Base-by-base conservation (phyloP, 345 rosid genomes). In the Geranium brycei region DNA sequence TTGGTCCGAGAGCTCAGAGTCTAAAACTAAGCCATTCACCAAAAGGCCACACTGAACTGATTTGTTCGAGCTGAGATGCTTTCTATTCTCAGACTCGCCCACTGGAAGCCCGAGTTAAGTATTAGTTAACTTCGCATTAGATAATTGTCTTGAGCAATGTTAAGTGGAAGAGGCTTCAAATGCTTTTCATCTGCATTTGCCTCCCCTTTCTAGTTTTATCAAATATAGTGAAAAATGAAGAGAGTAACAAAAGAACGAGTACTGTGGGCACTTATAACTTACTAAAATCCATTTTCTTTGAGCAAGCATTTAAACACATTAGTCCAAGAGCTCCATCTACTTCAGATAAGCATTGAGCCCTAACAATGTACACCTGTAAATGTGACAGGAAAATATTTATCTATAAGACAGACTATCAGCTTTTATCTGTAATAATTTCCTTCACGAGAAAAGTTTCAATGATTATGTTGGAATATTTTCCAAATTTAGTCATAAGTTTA, bases 351-450 rank as follows among this genome's bases (percentile, higher is more conserved):
- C 28, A 51, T 47, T 60, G 31, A 32, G 56, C 64, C 28, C 64
- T 70, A 17, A 70, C 62, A 53, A 64, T 31, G 32, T 64, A 61
- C 13, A 70, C 73, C 73, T 70, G 28, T 31, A 51, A 53, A 60
- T 40, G 3, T 5, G 58, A 38, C 13, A 56, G 17, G 38, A 58
- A 58, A 28, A 19, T 57, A 58, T 16, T 14, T 40, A 10, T 57
- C n/a, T 23, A 53, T 28, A 15, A 15, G 41, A 15, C 19, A 32
- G 7, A 62, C 41, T 62, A 62, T 62, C 64, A 62, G 23, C 28
- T 23, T 23, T 23, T 23, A 23, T 23, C 28, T 2, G 51, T 31
- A 38, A 23, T 23, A 62, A 10, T 38, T 38, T 10, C 47, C 6
- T 38, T 38, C 47, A 38, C 47, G 11, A 38, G 47, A 38, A 38